Base-by-base conservation (phyloP, 164 flowering plant genomes). In the Vitis amurensis region DNA sequence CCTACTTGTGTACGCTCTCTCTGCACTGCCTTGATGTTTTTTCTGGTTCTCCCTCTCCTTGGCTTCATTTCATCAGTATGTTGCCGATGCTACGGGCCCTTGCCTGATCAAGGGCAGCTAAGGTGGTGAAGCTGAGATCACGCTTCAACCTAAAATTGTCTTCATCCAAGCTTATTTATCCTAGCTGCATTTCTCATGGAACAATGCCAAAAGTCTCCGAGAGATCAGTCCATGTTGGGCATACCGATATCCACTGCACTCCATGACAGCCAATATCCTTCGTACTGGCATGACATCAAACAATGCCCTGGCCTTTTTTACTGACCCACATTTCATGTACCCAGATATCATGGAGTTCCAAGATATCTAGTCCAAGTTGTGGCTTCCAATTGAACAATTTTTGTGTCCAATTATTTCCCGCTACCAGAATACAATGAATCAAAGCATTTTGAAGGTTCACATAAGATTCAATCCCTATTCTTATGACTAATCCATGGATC, bases 231-330 rank as follows among this genome's bases (percentile, higher is more conserved):
- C n/a, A 27, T 66, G 65, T 57, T 79, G 86, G 9, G 77, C 77
- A 79, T 85, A 77, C 88, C 3, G 83, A 75, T 63, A 84, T 78
- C 83, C n/a, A 84, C 82, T 52, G 81, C 71, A 66, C 81, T 74
- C 87, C 17, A 17, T 0, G 88, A 80, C 58, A 82, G n/a, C n/a
- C 83, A 8, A 75, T 27, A 71, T 85, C 88, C 79, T 70, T 85
- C 44, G 71, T n/a, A n/a, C 67, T 6, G 81, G 81, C 84, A 85
- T 79, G 64, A 77, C 71, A 68, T 79, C 78, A 72, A 85, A 85
- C 47, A 83, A 66, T 59, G 19, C 59, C 50, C 48, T 64, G 2
- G 88, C 88, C 55, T 61, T 74, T 48, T 83, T 76, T 16, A 80
- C 50, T 13, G 58, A 74, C 3, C 17, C 17, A 17, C 17, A 17